Evolutionary conservation across 1,284 basidiomycete species (phyloP), one percentile per base, ranked within the genome.

Genomic region (Erythrobasidium hasegawianum): DNA sequence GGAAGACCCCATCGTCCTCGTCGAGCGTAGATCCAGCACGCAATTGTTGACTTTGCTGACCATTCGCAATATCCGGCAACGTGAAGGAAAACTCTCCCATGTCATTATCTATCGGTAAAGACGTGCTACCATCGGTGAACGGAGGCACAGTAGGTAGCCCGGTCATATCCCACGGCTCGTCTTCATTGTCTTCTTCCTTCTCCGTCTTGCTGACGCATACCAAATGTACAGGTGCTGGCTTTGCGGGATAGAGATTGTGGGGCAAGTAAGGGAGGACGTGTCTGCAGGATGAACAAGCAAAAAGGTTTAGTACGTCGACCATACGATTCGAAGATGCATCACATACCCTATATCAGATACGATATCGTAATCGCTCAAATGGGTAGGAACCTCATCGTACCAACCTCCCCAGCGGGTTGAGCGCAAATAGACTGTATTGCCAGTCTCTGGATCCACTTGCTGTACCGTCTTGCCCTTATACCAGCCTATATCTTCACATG

Each of bases 401-500:
- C 70, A 72, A 9, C 71, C 71, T 13, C 70, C 71, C 71, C 71
- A 72, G 22, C 45, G 55, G 20, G 45, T 13, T 7, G 61, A 45
- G 20, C 61, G 52, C 16, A 20, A 20, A 4, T 41, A 39, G 22
- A 33, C 33, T 33, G 33, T 33, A 11, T 33, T 33, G 33, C 33
- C 33, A 4, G 33, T 33, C 45, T n/a, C 45, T 18, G n/a, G 45
- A 38, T 65, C 29, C 20, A 29, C 22, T 14, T 47, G 7, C 14
- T 47, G 43, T 18, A 47, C 14, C 43, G 22, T 82, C 80, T 74
- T 90, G 2, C 69, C 88, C 72, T 87, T 88, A 75, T 81, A 88
- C 83, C 86, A 90, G 0, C 82, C 83, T 57, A 86, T 76, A 71
- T 91, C 89, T 72, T 90, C 87, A 47, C 83, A 77, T 39, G 88